Evolutionary conservation across 176 grass and related monocot genomes (phyloP), one percentile per base, ranked within the genome.

Genomic region (Cenchrus purpureus): DNA sequence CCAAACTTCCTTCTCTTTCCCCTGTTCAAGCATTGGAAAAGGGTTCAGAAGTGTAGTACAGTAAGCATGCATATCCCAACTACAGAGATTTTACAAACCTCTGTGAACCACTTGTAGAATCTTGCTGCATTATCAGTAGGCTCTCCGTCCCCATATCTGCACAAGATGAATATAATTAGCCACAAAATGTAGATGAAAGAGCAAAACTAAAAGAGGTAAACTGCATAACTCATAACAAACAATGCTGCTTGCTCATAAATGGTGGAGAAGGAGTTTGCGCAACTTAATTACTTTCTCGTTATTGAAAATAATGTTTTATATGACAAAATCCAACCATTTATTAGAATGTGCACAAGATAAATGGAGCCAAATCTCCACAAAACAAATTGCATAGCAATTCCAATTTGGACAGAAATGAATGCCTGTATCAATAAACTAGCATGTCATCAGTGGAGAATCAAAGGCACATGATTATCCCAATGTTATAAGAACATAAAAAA

Each of bases 91-190:
- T 64, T 19, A 86, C 79, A 74, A 89, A 97, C 93, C 93, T 96
- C 97, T 20, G 90, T 94, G 74, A 99, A 94, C 93, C 97, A 98
- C 88, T 95, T 95, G 83, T 91, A 95, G 90, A 98, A 98, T 67
- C 93, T 88, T 62, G 93, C 93, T 10, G 97, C 93, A 78, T 98
- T 98, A 91, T 98, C 97, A 66, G 97, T 98, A 25, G 93, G 97
- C 73, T 98, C 96, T 49, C 96, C 93, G 13, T 98, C 96, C 13
- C 96, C 96, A 79, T 98, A 95, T 17, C 91, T 98, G 83, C 31
- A 28, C 29, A 73, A 53, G 22, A 37, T 42, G 60, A 78, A 78
- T 11, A 81, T 44, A 77, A 76, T 71, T 60, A 82, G 54, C 10
- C 17, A 68, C 7, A 79, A 6, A 83, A 75, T 60, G 79, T 6